Evolutionary conservation across 305 asterid species (phyloP), one percentile per base, ranked within the genome.

Genomic region (Ruellia speciosa): DNA sequence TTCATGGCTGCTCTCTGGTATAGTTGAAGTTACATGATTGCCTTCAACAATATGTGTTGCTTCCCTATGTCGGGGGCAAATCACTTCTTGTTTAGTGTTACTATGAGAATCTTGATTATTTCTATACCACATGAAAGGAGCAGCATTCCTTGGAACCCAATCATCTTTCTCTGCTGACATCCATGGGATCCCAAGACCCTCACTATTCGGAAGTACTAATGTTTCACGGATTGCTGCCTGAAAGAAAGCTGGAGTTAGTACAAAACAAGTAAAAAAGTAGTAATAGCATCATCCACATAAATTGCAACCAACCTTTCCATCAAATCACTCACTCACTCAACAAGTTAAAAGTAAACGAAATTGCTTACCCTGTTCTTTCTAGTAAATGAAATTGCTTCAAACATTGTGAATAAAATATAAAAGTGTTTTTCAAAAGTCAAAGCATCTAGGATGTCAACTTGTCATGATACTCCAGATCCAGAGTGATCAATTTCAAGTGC

Each of bases 91-190:
- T 70, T 74, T 87, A 39, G 70, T 64, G 54, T 70, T 65, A 66
- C 60, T 70, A 65, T 62, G 18, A 54, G 82, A 55, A 47, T 89
- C 87, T 65, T 78, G 85, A 64, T 72, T 77, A 19, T 64, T 52
- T 69, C 18, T 71, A 60, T 72, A 76, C 93, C 94, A 88, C 76
- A 80, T 70, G 69, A 81, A 87, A 46, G 98, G 96, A 45, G 95
- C 98, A 0, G 59, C 78, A 20, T 70, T 77, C 68, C 77, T 72
- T 9, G 94, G 95, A 63, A 78, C 72, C 98, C 95, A 90, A 64
- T 90, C 94, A 52, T 85, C 87, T 75, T 85, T 84, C 67, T 90
- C 96, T 2, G 94, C 95, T 66, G 77, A 57, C 98, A 90, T 90
- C 88, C 93, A 88, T 62, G 95, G 86, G 56, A 90, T 60, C 60